Base-by-base conservation (phyloP, 1,284 basidiomycete species). In the Microbotryum intermedium region DNA sequence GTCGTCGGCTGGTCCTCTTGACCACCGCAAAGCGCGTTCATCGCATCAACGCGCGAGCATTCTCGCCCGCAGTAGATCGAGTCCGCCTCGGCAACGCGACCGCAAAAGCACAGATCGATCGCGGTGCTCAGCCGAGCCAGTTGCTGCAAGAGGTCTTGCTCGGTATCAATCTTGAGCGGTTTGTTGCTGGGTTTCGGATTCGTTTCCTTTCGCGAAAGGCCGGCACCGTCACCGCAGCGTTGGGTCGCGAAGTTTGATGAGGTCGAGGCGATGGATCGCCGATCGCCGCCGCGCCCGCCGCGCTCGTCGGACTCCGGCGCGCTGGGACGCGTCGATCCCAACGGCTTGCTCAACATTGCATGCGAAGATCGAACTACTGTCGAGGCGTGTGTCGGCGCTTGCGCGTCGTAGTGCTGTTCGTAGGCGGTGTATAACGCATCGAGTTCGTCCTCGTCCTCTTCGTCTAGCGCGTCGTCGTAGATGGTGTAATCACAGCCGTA, bases 61-160 rank as follows among this genome's bases (percentile, higher is more conserved):
- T 47, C 34, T 1, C 57, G 43, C 9, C 50, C 49, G 59, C 66
- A 67, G 53, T 67, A 67, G 53, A 67, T 67, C 45, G 54, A 57
- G 42, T 67, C 66, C 43, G 62, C 62, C 30, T 67, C 63, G 42
- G 57, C 53, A 0, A 28, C 43, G 6, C 29, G 29, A 25, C 66
- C 66, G 52, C 66, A 67, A 54, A 67, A 67, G 55, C 66, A 67
- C 3, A 21, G 42, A 50, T 66, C 61, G 57, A 60, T 55, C 11
- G 53, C 53, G 13, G 30, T 57, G 2, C 59, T 6, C 23, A 66
- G 51, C 7, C 57, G 58, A 0, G 59, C 39, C 39, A 64, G 57
- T 49, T 61, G 58, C 4, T 55, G 23, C 25, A 59, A 30, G 42
- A 55, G 42, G 23, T 58, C 49, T 28, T 46, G 44, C 23, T 56